Evolutionary conservation across 2,329 filamentous ascomycete genomes (phyloP).

Genomic region (Zymoseptoria ardabiliae): DNA sequence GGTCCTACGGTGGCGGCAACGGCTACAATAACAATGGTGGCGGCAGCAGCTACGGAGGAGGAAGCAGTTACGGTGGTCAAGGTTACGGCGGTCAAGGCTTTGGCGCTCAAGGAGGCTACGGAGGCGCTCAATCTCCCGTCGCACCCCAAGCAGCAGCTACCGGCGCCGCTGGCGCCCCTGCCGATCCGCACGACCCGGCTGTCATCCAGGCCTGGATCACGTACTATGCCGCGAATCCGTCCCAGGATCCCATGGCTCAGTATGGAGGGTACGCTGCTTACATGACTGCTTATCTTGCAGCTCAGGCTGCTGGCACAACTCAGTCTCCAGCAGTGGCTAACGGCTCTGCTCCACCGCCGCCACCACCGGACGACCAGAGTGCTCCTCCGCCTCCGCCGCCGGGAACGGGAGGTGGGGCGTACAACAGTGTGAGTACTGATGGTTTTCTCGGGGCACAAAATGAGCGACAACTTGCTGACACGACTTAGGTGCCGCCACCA

Average conservation of each 20-base stretch:
- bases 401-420: not conserved
- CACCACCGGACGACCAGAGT: not conserved
- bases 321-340: slow-evolving; percentile 5
- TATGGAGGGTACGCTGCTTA: slow-evolving; percentile 63
- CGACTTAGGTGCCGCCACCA: not conserved
- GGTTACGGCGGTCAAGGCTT: slow-evolving; percentile 7
- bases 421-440: not conserved
- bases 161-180: slow-evolving; percentile 20
- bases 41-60: slow-evolving; percentile 30
- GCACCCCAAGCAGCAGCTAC: slow-evolving; percentile 23
- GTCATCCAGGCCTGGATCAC: slow-evolving; percentile 59
- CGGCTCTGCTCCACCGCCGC: slow-evolving; percentile 6
- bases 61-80: slow-evolving; percentile 16
- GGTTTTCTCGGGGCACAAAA: not conserved
- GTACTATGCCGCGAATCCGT: slow-evolving; percentile 79
- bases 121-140: slow-evolving; percentile 27
- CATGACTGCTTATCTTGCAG: slow-evolving; percentile 18
- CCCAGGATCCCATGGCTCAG: slow-evolving; percentile 75
- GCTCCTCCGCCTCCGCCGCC: slow-evolving; percentile 10
- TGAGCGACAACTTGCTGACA: not conserved
- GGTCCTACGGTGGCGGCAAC: slow-evolving; percentile 28
- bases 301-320: slow-evolving; percentile 6
- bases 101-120: slow-evolving; percentile 12
- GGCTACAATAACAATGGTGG: slow-evolving; percentile 36
- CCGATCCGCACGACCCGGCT: slow-evolving; percentile 20